Base-by-base conservation (phyloP, 257 asterid species). In the Gynochthodes officinalis region DNA sequence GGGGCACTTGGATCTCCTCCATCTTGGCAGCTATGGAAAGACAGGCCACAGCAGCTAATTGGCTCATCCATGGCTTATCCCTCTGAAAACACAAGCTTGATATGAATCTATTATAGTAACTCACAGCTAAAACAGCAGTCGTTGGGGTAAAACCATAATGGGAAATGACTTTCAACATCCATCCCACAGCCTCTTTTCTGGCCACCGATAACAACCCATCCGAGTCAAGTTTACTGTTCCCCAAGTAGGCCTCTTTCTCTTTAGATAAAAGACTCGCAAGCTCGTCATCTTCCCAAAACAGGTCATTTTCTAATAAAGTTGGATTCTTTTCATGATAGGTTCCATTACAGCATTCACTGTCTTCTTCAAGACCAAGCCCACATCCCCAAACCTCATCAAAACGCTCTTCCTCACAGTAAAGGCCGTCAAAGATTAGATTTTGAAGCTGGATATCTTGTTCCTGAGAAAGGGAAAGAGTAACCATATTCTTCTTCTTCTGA, bases 41-140 rank as follows among this genome's bases (percentile, higher is more conserved):
- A 67, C 96, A 95, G 59, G 99, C 96, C 27, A 95, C 98, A 44
- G 97, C 90, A 70, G 87, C 88, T 69, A 95, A 83, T 78, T 92
- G 99, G 77, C 90, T 82, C 97, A 85, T 92, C 99, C 98, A 95
- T 28, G 96, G 96, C 89, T 87, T 90, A 85, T 92, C 99, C 42
- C 76, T 85, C 90, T 90, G 93, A 71, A 92, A 87, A 74, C 80
- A 82, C 23, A 64, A 54, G 77, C 92, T 88, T 0, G 88, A 67
- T 16, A 92, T 30, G 68, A 87, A 90, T 79, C 96, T 83, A 81
- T 92, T 95, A 35, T 75, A 92, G 64, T 89, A 92, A 75, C 80
- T 80, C 65, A 85, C 94, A 75, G 94, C 90, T 25, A 95, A 80
- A 70, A 87, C 86, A 72, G 87, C 88, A 75, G 99, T 92, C 5